Evolutionary conservation across 352 stramenopile species (phyloP).

Genomic region (Phytophthora sp.): DNA sequence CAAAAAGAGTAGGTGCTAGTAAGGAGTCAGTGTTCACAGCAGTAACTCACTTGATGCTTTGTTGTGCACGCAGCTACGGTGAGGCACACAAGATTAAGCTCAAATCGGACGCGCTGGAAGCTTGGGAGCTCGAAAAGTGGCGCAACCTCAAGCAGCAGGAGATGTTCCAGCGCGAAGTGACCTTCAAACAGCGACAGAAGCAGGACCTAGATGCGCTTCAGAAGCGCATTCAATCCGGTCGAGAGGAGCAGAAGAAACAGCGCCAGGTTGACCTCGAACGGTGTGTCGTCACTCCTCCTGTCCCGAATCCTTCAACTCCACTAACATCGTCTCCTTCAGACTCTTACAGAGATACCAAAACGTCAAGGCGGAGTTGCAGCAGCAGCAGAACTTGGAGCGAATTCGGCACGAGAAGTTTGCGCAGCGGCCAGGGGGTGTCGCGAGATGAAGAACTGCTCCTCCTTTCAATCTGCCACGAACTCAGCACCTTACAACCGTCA

Average conservation of each 20-base stretch:
- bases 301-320: not conserved
- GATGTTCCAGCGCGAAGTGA: constrained; percentile 94
- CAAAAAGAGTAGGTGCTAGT: constrained; percentile 80
- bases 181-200: constrained; percentile 94
- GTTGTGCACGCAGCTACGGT: constrained; percentile 64
- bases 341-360: constrained; percentile 95
- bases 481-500: not conserved
- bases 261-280: constrained; percentile 93
- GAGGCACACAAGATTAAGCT: constrained; percentile 98
- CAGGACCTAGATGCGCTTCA: constrained; percentile 94
- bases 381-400: constrained; percentile 94
- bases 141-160: constrained; percentile 95
- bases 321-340: constrained; percentile 24
- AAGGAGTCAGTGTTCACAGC: no score
- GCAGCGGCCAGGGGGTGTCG: constrained; percentile 40
- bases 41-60: not conserved
- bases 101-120: constrained; percentile 94
- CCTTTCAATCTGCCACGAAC: not conserved
- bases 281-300: constrained; percentile 24
- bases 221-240: constrained; percentile 94
- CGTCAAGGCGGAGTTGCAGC: constrained; percentile 94
- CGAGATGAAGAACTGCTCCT: constrained; percentile 12
- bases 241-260: constrained; percentile 96
- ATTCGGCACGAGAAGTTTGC: constrained; percentile 87
- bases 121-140: constrained; percentile 96